Evolutionary conservation across 192 early-diverging fungal species (phyloP), one percentile per base, ranked within the genome.

Genomic region (Helicostylum pulchrum): DNA sequence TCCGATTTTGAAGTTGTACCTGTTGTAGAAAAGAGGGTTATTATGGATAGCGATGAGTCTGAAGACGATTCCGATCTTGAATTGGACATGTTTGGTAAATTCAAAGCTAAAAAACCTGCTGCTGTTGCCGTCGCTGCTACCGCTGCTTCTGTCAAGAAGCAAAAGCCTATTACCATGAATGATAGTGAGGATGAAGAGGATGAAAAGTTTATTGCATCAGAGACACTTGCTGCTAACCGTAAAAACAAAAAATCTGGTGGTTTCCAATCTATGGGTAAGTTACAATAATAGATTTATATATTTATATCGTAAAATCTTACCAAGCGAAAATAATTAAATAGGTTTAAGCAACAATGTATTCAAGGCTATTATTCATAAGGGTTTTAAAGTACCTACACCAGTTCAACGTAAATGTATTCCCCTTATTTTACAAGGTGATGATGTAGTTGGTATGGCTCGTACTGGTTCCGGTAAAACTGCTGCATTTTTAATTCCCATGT

Each of bases 391-490:
- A 3, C 97, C 97, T n/a, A 99, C 97, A 19, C 96, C 97, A 7
- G 95, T 99, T 71, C 97, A 99, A 78, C 88, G 97, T 54, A 92
- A 92, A 74, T 82, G 92, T 31, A 96, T 99, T 60, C 97, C 97
- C 23, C 70, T 96, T 54, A 87, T 97, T 53, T 81, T 97, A 71
- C 83, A 94, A 62, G 93, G 94, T 31, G 78, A 88, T 19, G 97
- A 99, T 78, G 90, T 98, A 2, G 95, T 99, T 2, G 97, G 90
- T 62, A 98, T 99, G 97, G 97, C 97, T 10, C 83, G 96, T 20
- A 99, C 97, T 1, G 97, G 97, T 66, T 95, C 93, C 43, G 97
- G 97, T 42, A 99, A 99, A 71, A 98, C 97, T 0, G 96, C 82
- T 3, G 76, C 82, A 2, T 84, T 84, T 53, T 59, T 72, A 3